phyloP scores from a whole-genome alignment of 2,329 filamentous ascomycete genomes.

The Microsporum audouinii region DNA sequence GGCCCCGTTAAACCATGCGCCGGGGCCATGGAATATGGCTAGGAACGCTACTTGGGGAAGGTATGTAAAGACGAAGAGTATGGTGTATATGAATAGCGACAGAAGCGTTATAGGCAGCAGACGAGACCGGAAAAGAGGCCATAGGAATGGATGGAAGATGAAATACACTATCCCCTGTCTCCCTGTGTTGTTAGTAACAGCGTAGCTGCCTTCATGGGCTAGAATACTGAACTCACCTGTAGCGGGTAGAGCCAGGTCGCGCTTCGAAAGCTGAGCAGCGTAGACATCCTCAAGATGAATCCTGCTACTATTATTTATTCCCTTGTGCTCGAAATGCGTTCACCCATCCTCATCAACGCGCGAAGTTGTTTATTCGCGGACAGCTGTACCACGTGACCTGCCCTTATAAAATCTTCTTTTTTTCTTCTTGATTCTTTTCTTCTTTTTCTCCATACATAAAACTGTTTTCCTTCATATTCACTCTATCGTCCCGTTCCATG shows the following conservation, averaged over 20 bases:
- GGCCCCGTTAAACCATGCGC: slow-evolving; percentile 81
- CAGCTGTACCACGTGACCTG: slow-evolving; percentile 6
- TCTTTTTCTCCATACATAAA: slow-evolving; percentile 29
- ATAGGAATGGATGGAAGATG: slow-evolving; percentile 62
- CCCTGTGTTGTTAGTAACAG: not conserved
- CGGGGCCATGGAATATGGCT: slow-evolving; percentile 67
- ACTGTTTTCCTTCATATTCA: slow-evolving; percentile 38
- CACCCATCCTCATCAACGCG: not conserved
- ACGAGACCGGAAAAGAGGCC: slow-evolving; percentile 65
- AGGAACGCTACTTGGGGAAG: slow-evolving; percentile 82
- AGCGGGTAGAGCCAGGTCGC: slow-evolving; percentile 40
- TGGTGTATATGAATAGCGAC: slow-evolving; percentile 68
- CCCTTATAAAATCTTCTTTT: slow-evolving; percentile 21
- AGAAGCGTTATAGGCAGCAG: slow-evolving; percentile 72
- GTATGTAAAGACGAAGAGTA: slow-evolving; percentile 81
- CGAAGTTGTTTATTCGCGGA: too few species aligned
- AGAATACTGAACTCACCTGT: slow-evolving; percentile 27
- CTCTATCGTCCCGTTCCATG: slow-evolving; percentile 32
- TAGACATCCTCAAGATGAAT: not conserved
- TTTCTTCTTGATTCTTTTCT: slow-evolving; percentile 18
- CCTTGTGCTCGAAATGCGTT: not conserved
- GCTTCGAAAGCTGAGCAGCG: slow-evolving; percentile 18
- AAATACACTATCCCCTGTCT: slow-evolving; percentile 74
- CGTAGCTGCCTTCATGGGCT: not conserved
- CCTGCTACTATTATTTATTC: not conserved